Conservation (phyloP, 352 stramenopile species). For the Detonula confervacea region DNA sequence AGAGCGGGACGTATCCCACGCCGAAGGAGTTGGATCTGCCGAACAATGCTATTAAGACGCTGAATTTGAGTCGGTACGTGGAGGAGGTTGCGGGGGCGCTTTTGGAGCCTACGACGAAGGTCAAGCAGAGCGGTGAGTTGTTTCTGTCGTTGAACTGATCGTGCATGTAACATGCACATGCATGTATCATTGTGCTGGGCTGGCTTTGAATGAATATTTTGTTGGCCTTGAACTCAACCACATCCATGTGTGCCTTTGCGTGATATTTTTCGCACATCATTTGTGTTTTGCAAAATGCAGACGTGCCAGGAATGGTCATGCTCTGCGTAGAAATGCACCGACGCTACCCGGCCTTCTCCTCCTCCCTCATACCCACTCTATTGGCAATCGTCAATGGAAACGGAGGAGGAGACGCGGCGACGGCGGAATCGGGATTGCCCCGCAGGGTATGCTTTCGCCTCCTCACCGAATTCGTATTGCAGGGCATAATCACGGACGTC, state of each 20-base stretch:
- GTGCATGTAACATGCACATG: no score
- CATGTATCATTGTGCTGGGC: no score
- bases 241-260: no score
- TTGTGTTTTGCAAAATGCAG: conserved; percentile 84
- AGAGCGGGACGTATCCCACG: conserved; percentile 54
- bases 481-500: conserved; percentile 72
- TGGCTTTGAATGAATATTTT: no score
- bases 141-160: conserved; percentile 9
- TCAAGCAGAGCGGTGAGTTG: conserved; percentile 44
- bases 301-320: conserved; percentile 88
- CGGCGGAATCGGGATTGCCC: conserved; percentile 31
- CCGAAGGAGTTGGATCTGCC: conserved; percentile 30
- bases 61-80: conserved; percentile 95
- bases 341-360: conserved; percentile 90
- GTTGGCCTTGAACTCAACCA: no score
- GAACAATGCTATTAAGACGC: conserved; percentile 87
- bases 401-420: conserved; percentile 17
- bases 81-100: conserved; percentile 92
- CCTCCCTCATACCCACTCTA: conserved; percentile 29
- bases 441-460: conserved; percentile 74
- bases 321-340: conserved; percentile 91
- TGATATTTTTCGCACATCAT: conserved; percentile 47
- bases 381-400: conserved; percentile 44
- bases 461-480: conserved; percentile 74
- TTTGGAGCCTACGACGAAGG: conserved; percentile 84